Evolutionary conservation across 2,329 filamentous ascomycete genomes (phyloP).

Genomic region (Clathrospora elynae): DNA sequence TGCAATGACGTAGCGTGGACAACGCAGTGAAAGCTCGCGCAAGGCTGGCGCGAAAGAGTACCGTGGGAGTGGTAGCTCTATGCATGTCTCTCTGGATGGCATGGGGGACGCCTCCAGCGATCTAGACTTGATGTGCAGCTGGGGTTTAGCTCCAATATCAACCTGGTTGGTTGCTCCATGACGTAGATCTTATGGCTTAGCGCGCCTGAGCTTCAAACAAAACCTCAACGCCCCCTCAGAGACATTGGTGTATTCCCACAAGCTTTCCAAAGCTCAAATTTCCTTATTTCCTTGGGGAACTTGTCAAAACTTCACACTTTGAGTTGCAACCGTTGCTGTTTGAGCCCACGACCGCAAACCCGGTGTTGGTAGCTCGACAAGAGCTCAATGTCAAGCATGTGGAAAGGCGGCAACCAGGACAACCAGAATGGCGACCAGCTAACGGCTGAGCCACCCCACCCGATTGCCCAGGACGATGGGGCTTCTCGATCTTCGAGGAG

Average conservation of each 20-base stretch:
- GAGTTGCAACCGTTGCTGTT: neutral
- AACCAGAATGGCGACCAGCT: slow-evolving; percentile 49
- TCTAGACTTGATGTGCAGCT: slow-evolving; percentile 19
- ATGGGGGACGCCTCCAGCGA: slow-evolving; percentile 9
- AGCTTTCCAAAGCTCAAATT: slow-evolving; percentile 14
- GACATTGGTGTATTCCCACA: slow-evolving; percentile 1
- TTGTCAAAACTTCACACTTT: neutral
- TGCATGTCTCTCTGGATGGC: slow-evolving; percentile 1
- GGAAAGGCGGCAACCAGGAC: slow-evolving; percentile 58
- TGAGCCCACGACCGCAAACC: neutral
- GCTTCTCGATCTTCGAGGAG: slow-evolving; percentile 36
- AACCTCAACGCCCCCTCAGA: slow-evolving; percentile 15
- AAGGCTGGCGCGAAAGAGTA: slow-evolving; percentile 3
- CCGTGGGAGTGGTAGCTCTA: slow-evolving; percentile 8
- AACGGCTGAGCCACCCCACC: slow-evolving; percentile 20
- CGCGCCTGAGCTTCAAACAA: slow-evolving; percentile 21
- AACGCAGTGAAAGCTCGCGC: slow-evolving; percentile 2
- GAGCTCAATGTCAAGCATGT: slow-evolving; percentile 53
- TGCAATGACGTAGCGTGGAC: slow-evolving; percentile 6
- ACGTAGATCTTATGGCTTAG: slow-evolving; percentile 28
- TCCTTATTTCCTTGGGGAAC: neutral
- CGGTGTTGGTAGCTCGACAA: slow-evolving; percentile 21
- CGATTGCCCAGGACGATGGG: slow-evolving; percentile 28
- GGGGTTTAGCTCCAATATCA: slow-evolving; percentile 9
- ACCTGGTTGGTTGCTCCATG: slow-evolving; percentile 14